These are phyloP conservation scores for Mucor saturninus DNA, from an alignment of 371 early-diverging fungal species.

Conservation along the genomic window DNA sequence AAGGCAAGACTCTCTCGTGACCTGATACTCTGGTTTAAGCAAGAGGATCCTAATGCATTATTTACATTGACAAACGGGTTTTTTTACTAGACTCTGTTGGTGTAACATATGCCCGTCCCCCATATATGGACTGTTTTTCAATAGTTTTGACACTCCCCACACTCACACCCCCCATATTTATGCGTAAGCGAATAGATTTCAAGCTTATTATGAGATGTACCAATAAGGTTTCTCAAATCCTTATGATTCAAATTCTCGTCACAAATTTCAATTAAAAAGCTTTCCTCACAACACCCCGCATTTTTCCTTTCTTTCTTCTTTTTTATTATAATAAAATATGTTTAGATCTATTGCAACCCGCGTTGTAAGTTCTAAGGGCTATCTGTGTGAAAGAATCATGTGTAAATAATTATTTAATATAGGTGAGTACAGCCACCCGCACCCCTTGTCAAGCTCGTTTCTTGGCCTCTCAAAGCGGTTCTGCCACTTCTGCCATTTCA, in stretches of 20 bases:
- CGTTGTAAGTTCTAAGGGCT: constrained; percentile 11
- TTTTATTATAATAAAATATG: constrained; percentile 14
- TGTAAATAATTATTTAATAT: background rate
- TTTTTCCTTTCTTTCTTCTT: background rate
- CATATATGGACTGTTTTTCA: too few relatives aligned
- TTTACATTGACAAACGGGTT: too few relatives aligned
- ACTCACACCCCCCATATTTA: too few relatives aligned
- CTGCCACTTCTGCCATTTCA: constrained; percentile 63
- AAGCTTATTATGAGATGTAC: constrained; percentile 25
- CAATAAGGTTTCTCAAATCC: constrained; percentile 23
- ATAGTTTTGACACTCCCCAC: too few relatives aligned
- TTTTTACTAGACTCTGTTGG: background rate
- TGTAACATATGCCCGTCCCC: too few relatives aligned
- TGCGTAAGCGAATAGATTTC: background rate
- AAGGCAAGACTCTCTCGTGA: too few relatives aligned
- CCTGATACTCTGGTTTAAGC: too few relatives aligned
- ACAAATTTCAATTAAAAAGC: constrained; percentile 3
- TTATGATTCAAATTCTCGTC: constrained; percentile 34
- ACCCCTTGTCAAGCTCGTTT: constrained; percentile 17
- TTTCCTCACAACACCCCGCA: background rate
- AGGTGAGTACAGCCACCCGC: constrained; percentile 5
- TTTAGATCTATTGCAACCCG: constrained; percentile 22
- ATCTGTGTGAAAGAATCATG: background rate
- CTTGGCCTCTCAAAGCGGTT: constrained; percentile 17
- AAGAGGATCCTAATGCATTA: too few relatives aligned